Evolutionary conservation across 768 basidiomycete species (phyloP).

Genomic region (Trametopsis cervina): DNA sequence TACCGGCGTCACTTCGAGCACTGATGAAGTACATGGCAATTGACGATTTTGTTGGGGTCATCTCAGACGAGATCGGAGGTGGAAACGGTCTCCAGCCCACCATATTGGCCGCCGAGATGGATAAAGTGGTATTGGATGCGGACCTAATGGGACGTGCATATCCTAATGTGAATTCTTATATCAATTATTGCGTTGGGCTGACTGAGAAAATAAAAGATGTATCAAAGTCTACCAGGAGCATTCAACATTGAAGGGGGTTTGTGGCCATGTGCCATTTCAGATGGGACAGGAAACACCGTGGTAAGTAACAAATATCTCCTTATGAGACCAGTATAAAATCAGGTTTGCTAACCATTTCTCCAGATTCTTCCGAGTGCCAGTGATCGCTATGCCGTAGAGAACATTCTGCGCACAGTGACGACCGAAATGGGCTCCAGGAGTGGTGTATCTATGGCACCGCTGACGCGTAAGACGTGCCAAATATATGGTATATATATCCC

Average conservation of each 20-base stretch:
- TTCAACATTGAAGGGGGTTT: constrained; percentile 22
- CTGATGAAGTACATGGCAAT: constrained; percentile 20
- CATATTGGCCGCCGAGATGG: constrained; percentile 22
- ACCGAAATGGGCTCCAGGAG: constrained; percentile 25
- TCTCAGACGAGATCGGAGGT: constrained; percentile 35
- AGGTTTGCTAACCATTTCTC: not conserved
- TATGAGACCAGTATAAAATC: not conserved
- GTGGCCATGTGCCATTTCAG: constrained; percentile 29
- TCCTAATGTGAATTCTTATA: constrained; percentile 17
- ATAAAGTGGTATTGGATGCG: constrained; percentile 27
- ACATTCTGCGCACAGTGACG: constrained; percentile 21
- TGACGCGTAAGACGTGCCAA: constrained; percentile 18
- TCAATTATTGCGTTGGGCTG: not conserved
- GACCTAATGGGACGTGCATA: constrained; percentile 34
- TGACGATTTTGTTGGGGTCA: constrained; percentile 15
- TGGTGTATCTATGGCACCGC: constrained; percentile 24
- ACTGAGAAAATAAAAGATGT: constrained; percentile 16
- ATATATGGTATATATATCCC: constrained; percentile 17
- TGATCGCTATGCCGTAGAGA: constrained; percentile 17
- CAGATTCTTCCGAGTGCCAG: constrained; percentile 20
- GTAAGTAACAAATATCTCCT: constrained; percentile 13
- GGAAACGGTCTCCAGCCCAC: constrained; percentile 31
- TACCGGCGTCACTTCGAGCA: constrained; percentile 15
- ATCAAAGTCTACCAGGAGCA: constrained; percentile 25
- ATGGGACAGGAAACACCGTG: constrained; percentile 30